Evolutionary conservation across 164 flowering plant genomes (phyloP), one percentile per base, ranked within the genome.

Genomic region (Saururus chinensis): DNA sequence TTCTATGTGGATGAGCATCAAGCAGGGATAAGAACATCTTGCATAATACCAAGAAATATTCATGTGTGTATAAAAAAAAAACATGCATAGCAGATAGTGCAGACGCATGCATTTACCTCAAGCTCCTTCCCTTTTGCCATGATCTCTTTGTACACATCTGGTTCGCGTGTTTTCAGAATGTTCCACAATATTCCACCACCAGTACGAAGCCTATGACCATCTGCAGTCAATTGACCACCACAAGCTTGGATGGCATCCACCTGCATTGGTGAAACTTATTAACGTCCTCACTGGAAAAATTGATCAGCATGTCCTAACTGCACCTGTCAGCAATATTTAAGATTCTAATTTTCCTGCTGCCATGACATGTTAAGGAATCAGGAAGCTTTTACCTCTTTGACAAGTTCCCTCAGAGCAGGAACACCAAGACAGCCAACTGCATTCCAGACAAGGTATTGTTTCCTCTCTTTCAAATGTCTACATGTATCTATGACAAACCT

Each of bases 201-300:
- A 25, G 73, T 81, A 19, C 92, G 77, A 30, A 1, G 41, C 37
- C 91, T 88, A 56, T 66, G 74, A 0, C 95, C 96, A 81, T 87
- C 91, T 67, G 86, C 80, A 64, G 95, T 90, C 89, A 75, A 81
- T 77, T 88, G 99, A 64, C 99, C 99, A 62, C 99, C 96, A 75
- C 96, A 88, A 57, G 84, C 78, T 74, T 90, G 91, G 71, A 95
- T 71, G 51, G 88, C 93, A 69, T 88, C 84, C 65, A 90, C 96
- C 97, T 95, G 85, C 68, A 76, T 63, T 60, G 45, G 51, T 42
- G 23, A 51, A 22, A n/a, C 11, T 13, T 10, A 55, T 55, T 55
- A 4, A 9, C 13, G n/a, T n/a, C n/a, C n/a, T n/a, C n/a, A n/a
- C n/a, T n/a, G n/a, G 10, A 1, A 40, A 40, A 12, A 12, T 40